Conservation (phyloP, 192 early-diverging fungal genomes). For the Backusella sp. region DNA sequence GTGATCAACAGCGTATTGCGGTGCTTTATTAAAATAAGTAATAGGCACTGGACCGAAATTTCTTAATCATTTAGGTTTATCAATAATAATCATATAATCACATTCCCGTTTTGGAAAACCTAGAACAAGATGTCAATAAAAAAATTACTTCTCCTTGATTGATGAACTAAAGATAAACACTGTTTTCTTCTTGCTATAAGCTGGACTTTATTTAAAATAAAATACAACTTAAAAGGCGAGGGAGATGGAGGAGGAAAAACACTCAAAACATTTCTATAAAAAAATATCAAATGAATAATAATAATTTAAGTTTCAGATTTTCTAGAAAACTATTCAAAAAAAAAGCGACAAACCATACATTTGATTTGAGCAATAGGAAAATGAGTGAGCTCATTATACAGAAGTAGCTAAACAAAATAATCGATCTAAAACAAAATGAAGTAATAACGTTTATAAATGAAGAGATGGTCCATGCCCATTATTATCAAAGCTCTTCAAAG, state of each 20-base stretch:
- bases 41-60: background rate
- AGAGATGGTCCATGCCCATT: background rate
- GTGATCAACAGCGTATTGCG: constrained; percentile 6
- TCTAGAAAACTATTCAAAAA: background rate
- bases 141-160: background rate
- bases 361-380: background rate
- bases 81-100: background rate
- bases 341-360: background rate
- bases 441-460: background rate
- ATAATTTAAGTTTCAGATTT: background rate
- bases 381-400: background rate
- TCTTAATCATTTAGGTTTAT: background rate
- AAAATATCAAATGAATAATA: background rate
- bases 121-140: background rate
- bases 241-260: background rate
- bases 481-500: background rate
- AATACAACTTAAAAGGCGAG: background rate
- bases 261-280: background rate
- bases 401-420: background rate
- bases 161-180: background rate
- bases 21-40: constrained; percentile 6
- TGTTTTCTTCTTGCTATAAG: background rate
- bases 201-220: background rate
- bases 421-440: background rate
- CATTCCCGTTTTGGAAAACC: background rate